Conservation (phyloP, 73 alveolate species). For the Paramecium biaurelia region DNA sequence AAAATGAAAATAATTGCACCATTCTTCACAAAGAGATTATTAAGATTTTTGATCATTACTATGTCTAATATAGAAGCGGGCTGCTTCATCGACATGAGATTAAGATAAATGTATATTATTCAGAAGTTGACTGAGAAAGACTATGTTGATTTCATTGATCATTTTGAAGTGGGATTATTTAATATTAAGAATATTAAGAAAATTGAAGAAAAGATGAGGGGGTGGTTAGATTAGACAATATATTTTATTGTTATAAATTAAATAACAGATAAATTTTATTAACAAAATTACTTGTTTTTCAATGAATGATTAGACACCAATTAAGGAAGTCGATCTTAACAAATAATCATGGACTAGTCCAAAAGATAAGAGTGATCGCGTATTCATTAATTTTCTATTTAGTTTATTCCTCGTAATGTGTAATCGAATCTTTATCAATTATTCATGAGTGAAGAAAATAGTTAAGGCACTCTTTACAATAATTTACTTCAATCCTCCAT, state of each 20-base stretch:
- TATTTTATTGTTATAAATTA: background rate
- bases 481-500: conserved; percentile 26
- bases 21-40: conserved; percentile 26
- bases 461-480: background rate
- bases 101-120: conserved; percentile 20
- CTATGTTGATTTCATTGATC: background rate
- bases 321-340: conserved; percentile 32
- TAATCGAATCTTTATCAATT: background rate
- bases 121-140: background rate
- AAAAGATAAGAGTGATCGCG: conserved; percentile 5
- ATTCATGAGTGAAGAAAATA: conserved; percentile 38
- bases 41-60: background rate
- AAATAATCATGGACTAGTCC: conserved; percentile 32
- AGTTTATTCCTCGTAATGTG: conserved; percentile 47
- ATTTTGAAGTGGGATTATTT: background rate
- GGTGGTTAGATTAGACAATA: background rate
- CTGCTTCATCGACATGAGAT: conserved; percentile 17
- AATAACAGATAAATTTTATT: background rate
- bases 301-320: conserved; percentile 45
- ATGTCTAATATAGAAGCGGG: background rate
- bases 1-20: conserved; percentile 35
- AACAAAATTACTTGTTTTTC: background rate
- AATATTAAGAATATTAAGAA: background rate
- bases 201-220: background rate
- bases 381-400: background rate